Conservation (phyloP, 192 early-diverging fungal species). For the Mortierella hygrophila region DNA sequence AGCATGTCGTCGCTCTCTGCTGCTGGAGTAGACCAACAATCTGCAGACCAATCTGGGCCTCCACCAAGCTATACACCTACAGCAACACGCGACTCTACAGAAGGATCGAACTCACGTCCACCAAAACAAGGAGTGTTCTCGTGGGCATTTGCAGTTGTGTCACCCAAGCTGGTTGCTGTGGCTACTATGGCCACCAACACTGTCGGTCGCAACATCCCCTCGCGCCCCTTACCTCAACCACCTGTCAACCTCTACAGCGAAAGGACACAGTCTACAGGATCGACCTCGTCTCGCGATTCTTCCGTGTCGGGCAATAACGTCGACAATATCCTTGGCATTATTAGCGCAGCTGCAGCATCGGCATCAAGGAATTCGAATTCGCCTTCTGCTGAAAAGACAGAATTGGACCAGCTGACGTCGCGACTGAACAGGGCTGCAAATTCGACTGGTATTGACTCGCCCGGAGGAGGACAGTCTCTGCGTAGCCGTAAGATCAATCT, state of each 20-base stretch:
- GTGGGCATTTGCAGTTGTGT: slow-evolving; percentile 34
- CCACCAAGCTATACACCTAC: background rate
- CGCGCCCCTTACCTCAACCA: slow-evolving; percentile 33
- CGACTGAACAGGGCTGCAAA: slow-evolving; percentile 32
- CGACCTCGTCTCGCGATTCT: slow-evolving; percentile 10
- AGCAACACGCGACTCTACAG: background rate
- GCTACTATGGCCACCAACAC: slow-evolving; percentile 41
- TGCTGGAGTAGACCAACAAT: background rate
- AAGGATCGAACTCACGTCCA: background rate
- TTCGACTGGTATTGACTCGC: background rate
- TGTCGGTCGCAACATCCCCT: slow-evolving; percentile 19
- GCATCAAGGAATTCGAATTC: background rate
- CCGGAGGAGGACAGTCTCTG: background rate
- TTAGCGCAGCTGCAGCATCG: background rate
- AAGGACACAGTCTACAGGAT: slow-evolving; percentile 17
- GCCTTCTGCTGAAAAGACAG: slow-evolving; percentile 7
- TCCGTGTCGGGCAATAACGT: background rate
- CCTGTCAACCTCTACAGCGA: slow-evolving; percentile 24
- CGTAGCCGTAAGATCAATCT: slow-evolving; percentile 44
- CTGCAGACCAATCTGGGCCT: background rate
- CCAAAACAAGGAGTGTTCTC: slow-evolving; percentile 16
- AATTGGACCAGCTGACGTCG: slow-evolving; percentile 22
- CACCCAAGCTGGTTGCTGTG: slow-evolving; percentile 37
- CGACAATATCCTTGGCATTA: slow-evolving; percentile 25
- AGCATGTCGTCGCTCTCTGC: background rate